Base-by-base conservation (phyloP, 2,329 filamentous ascomycete genomes). In the Pleurostoma richardsiae region DNA sequence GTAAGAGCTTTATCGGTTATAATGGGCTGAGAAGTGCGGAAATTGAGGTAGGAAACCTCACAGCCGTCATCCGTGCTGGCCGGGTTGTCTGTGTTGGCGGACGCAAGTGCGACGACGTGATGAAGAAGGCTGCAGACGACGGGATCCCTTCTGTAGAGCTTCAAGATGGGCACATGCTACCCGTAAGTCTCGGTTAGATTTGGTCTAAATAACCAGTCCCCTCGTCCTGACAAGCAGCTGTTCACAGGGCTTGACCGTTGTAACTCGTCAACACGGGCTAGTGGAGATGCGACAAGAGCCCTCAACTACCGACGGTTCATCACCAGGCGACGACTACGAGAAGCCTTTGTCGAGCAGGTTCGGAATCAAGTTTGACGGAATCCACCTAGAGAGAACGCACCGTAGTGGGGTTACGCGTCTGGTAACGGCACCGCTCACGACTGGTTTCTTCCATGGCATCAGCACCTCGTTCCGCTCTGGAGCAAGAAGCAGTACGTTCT, bases 331-430 rank as follows among this genome's bases (percentile, higher is more conserved):
- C 4, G 43, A 45, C 36, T 52, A 49, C 30, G 43, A 42, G n/a
- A 48, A 27, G 4, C 52, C 52, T 4, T 26, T 49, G 4, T 50
- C 46, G 28, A 51, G 48, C 29, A 49, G 41, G 4, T 49, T 49
- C 33, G 52, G 52, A 29, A 51, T 54, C 30, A 54, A 52, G 31
- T 54, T 54, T 36, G 52, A 49, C 11, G 52, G 52, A 28, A 45
- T 52, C 39, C 52, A 54, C 44, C 26, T 54, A 5, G 45, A 46
- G n/a, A 52, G 52, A 27, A 40, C 50, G 27, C 46, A 54, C 29
- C 45, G 45, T 4, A 38, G 43, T 27, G 52, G 52, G 4, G 49
- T 54, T 31, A 51, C 52, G 29, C 52, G 50, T 29, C 48, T 53
- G 10, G 45, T 54, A 42, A 54, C 52, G 26, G 50, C 52, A 10